Conservation (phyloP, 2,329 filamentous ascomycete species). For the Botryotinia calthae region DNA sequence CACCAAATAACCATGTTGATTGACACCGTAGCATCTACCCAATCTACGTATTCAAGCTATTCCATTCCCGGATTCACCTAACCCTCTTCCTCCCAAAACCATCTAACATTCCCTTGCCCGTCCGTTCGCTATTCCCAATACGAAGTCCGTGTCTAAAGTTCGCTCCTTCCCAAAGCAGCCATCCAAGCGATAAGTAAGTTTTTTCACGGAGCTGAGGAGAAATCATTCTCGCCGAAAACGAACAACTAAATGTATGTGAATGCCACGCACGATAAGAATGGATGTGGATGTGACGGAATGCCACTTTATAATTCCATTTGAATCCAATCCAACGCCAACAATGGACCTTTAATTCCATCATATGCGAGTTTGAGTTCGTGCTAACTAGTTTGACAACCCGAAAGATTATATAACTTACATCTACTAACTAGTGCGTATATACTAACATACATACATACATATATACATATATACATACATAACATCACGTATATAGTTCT, state of each 20-base stretch:
- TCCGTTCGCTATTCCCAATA: background rate
- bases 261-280: background rate
- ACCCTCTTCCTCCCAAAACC: too few relatives aligned
- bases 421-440: background rate
- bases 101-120: background rate
- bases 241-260: background rate
- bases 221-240: background rate
- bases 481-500: too few relatives aligned
- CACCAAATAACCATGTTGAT: background rate
- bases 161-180: background rate
- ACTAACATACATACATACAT: too few relatives aligned
- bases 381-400: background rate
- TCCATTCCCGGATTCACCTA: background rate
- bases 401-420: background rate
- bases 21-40: background rate
- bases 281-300: background rate
- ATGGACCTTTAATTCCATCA: background rate
- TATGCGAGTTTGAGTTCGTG: background rate
- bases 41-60: background rate
- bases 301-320: too few relatives aligned
- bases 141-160: background rate
- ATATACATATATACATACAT: background rate
- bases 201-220: background rate
- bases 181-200: background rate
- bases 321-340: background rate